phyloP scores from a whole-genome alignment of 306 rosid genomes.

The Malus sylvestris region DNA sequence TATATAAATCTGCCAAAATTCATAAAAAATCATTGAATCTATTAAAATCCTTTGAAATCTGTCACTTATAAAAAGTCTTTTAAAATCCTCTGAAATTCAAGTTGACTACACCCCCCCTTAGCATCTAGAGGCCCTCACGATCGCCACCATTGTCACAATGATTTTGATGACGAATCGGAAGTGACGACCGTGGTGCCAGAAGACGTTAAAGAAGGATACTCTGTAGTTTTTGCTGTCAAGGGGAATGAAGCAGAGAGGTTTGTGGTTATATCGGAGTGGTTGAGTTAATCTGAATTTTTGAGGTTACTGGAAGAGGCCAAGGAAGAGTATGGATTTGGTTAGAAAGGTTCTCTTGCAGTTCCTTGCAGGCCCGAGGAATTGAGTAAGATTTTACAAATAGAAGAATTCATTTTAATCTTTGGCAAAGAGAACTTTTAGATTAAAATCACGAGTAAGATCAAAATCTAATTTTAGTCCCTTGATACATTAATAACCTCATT shows the following conservation, averaged over 20 bases:
- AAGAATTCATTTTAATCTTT: too few species aligned
- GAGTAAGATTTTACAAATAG: conserved; percentile 38
- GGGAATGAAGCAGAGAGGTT: conserved; percentile 51
- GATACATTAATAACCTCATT: too few species aligned
- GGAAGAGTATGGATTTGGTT: conserved; percentile 58
- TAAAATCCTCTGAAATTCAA: too few species aligned
- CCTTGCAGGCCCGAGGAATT: conserved; percentile 58
- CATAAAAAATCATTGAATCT: too few species aligned
- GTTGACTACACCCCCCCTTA: too few species aligned
- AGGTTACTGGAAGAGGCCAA: conserved; percentile 28
- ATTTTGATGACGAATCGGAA: conserved; percentile 13
- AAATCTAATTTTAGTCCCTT: too few species aligned
- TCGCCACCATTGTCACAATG: neutral
- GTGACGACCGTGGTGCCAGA: conserved; percentile 18
- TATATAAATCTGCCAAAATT: too few species aligned
- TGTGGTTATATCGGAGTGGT: conserved; percentile 34
- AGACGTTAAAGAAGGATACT: conserved; percentile 50
- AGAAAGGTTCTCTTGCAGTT: conserved; percentile 58
- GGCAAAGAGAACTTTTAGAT: too few species aligned
- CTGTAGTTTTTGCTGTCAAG: conserved; percentile 46
- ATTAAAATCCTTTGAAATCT: too few species aligned
- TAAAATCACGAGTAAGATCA: too few species aligned
- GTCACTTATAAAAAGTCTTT: too few species aligned
- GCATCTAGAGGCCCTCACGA: conserved; percentile 21
- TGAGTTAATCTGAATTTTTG: conserved; percentile 30